Evolutionary conservation across 768 basidiomycete species (phyloP).

Genomic region (Naganishia antarctica): DNA sequence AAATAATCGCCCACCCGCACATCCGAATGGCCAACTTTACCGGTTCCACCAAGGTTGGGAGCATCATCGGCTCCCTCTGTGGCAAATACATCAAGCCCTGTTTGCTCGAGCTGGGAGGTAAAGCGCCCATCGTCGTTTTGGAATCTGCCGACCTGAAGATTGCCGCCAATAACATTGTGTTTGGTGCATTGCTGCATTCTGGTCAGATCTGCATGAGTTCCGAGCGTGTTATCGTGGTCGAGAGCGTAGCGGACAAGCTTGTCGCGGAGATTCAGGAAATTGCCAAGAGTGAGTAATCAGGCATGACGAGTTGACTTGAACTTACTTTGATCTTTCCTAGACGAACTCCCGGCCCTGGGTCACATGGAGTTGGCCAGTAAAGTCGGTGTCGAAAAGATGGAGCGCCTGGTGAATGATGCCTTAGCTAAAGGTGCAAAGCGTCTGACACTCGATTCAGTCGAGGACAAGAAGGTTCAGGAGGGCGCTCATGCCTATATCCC

Average conservation of each 20-base stretch:
- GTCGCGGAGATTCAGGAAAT: constrained; percentile 30
- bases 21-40: constrained; percentile 53
- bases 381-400: constrained; percentile 25
- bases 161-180: constrained; percentile 54
- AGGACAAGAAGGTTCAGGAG: constrained; percentile 14
- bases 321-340: background rate
- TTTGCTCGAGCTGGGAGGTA: constrained; percentile 49
- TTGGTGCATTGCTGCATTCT: constrained; percentile 43
- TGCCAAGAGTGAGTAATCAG: constrained; percentile 21
- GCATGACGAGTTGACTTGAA: background rate
- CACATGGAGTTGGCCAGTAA: constrained; percentile 24
- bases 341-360: constrained; percentile 12
- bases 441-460: constrained; percentile 8
- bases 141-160: constrained; percentile 56
- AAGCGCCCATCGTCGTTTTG: constrained; percentile 50
- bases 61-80: constrained; percentile 44
- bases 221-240: constrained; percentile 43
- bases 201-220: constrained; percentile 50
- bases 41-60: constrained; percentile 45
- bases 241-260: constrained; percentile 32
- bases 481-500: constrained; percentile 17
- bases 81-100: constrained; percentile 51
- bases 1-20: constrained; percentile 58
- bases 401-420: constrained; percentile 22
- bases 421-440: constrained; percentile 15